Conservation (phyloP, 2,329 filamentous ascomycete genomes). For the Colletotrichum echinochloae region DNA sequence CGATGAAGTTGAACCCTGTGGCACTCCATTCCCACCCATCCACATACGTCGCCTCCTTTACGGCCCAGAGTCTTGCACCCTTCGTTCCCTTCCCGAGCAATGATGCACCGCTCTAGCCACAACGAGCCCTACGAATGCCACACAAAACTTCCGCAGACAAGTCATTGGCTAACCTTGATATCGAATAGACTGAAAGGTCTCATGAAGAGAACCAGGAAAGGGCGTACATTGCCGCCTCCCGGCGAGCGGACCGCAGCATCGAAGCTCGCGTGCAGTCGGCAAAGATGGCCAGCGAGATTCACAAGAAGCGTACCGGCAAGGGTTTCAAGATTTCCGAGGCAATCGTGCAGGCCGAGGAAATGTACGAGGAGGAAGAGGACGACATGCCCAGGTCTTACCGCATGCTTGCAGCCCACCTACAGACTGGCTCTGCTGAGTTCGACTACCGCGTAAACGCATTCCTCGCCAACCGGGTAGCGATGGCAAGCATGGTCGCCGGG, state of each 20-base stretch:
- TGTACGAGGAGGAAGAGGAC: constrained; percentile 96
- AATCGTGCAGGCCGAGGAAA: constrained; percentile 84
- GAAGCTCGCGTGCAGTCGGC: constrained; percentile 92
- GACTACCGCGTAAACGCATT: constrained; percentile 69
- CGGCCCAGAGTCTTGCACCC: too few species aligned
- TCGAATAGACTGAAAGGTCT: constrained; percentile 74
- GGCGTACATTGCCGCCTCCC: constrained; percentile 91
- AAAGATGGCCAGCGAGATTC: constrained; percentile 87
- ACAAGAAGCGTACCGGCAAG: constrained; percentile 87
- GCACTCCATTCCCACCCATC: too few species aligned
- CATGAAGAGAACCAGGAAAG: constrained; percentile 88
- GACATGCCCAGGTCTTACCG: constrained; percentile 77
- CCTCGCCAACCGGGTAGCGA: constrained; percentile 56
- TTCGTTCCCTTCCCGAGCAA: background rate
- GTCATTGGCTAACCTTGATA: background rate
- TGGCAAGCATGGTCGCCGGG: constrained; percentile 55
- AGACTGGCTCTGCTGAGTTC: constrained; percentile 70
- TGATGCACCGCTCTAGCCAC: background rate
- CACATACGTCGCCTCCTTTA: background rate
- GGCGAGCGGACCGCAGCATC: constrained; percentile 85
- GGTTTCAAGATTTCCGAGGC: constrained; percentile 84
- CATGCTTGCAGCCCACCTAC: constrained; percentile 71
- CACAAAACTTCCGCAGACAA: background rate
- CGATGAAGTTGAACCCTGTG: too few species aligned
- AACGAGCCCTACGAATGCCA: too few species aligned